Conservation (phyloP, 2,329 filamentous ascomycete species). For the Grosmannia serpens region DNA sequence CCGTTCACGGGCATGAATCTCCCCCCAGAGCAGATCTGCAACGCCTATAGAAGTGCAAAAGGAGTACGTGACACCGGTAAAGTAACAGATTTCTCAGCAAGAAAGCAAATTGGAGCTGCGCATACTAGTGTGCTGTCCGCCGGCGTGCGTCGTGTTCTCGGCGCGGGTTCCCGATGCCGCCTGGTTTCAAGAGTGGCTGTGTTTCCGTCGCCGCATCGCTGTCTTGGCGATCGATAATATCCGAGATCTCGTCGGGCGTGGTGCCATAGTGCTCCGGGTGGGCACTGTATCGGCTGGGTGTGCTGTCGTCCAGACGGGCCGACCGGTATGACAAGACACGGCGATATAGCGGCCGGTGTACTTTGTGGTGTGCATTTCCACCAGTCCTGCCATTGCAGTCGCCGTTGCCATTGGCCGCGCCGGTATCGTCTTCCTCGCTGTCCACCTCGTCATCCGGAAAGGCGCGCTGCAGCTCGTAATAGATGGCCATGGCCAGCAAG, state of each 20-base stretch:
- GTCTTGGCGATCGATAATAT: slow-evolving; percentile 37
- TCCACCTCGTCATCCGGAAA: background rate
- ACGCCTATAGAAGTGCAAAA: background rate
- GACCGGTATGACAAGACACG: slow-evolving; percentile 29
- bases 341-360: slow-evolving; percentile 21
- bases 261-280: slow-evolving; percentile 41
- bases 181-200: slow-evolving; percentile 36
- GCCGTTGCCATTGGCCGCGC: slow-evolving; percentile 6
- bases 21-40: background rate
- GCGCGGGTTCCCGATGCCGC: slow-evolving; percentile 34
- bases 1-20: background rate
- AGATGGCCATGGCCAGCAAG: slow-evolving; percentile 68
- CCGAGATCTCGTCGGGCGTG: slow-evolving; percentile 38
- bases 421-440: slow-evolving; percentile 1
- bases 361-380: slow-evolving; percentile 12
- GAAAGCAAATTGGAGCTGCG: background rate
- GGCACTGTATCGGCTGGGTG: slow-evolving; percentile 38
- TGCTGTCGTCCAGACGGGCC: slow-evolving; percentile 37
- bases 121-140: background rate
- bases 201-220: slow-evolving; percentile 37
- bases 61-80: background rate
- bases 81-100: background rate
- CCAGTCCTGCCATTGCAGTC: background rate
- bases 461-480: slow-evolving; percentile 48
- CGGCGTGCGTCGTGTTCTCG: slow-evolving; percentile 5